Evolutionary conservation across 306 rosid genomes (phyloP).

Genomic region (Pyrus bretschneideri): DNA sequence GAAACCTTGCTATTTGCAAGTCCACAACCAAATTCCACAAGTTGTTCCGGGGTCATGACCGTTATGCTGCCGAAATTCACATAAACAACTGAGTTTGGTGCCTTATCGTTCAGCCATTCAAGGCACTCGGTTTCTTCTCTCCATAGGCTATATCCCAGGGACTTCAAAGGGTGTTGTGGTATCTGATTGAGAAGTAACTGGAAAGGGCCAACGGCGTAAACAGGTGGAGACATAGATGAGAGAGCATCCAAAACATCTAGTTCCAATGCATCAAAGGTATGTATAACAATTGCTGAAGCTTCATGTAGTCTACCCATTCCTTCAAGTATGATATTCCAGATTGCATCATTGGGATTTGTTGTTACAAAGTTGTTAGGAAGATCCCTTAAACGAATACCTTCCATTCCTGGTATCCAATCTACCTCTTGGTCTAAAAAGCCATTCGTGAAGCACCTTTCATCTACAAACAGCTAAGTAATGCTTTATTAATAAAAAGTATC

Average conservation of each 20-base stretch:
- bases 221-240: not conserved
- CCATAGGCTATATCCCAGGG: not conserved
- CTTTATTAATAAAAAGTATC: not conserved
- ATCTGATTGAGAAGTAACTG: not conserved
- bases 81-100: not conserved
- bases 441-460: not conserved
- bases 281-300: not conserved
- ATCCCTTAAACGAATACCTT: not conserved
- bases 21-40: not conserved
- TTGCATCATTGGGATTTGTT: not conserved
- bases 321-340: not conserved
- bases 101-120: not conserved
- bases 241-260: not conserved
- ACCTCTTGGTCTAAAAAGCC: not conserved
- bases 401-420: not conserved
- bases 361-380: not conserved
- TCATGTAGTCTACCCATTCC: not conserved
- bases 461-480: not conserved
- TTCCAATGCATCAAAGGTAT: constrained; percentile 5
- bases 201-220: not conserved
- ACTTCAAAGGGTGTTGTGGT: not conserved
- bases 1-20: not conserved
- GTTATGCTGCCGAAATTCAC: not conserved
- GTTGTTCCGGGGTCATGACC: not conserved
- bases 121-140: constrained; percentile 3